phyloP scores from a whole-genome alignment of 768 basidiomycete genomes.

The Phanerodontia chrysosporium region DNA sequence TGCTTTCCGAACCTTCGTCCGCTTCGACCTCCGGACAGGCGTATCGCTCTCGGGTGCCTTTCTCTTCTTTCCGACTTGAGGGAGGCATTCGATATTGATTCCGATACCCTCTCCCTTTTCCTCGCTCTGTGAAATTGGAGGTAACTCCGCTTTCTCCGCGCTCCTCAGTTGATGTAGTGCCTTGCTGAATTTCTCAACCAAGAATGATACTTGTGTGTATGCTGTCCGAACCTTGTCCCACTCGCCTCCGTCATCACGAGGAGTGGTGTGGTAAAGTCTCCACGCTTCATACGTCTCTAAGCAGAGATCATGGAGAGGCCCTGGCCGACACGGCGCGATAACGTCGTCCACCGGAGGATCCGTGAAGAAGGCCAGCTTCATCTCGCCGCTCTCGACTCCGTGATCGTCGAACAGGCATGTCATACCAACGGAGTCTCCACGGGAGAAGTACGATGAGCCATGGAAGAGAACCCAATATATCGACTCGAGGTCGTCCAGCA shows the following conservation, averaged over 20 bases:
- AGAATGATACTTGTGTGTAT: not conserved
- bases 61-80: not conserved
- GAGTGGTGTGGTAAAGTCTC: not conserved
- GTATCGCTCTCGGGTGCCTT: not conserved
- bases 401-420: not conserved
- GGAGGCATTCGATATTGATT: too few species aligned
- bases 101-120: too few species aligned
- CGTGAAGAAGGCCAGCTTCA: not conserved
- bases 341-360: not conserved
- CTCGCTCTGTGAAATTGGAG: too few species aligned
- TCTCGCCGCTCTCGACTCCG: not conserved
- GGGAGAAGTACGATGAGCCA: not conserved
- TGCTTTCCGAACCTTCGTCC: not conserved
- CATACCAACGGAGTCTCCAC: not conserved
- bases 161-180: not conserved
- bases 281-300: not conserved
- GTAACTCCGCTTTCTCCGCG: not conserved
- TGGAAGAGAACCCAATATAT: conserved; percentile 12
- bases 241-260: not conserved
- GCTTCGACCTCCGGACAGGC: not conserved
- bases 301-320: not conserved
- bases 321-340: not conserved
- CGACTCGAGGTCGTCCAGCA: conserved; percentile 14
- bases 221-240: not conserved
- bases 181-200: not conserved